A percentile compares a stretch with the other conserved stretches of the same genome.
phyloP scores from a whole-genome alignment of 176 grass and related monocot species.

The Ensete ventricosum region DNA sequence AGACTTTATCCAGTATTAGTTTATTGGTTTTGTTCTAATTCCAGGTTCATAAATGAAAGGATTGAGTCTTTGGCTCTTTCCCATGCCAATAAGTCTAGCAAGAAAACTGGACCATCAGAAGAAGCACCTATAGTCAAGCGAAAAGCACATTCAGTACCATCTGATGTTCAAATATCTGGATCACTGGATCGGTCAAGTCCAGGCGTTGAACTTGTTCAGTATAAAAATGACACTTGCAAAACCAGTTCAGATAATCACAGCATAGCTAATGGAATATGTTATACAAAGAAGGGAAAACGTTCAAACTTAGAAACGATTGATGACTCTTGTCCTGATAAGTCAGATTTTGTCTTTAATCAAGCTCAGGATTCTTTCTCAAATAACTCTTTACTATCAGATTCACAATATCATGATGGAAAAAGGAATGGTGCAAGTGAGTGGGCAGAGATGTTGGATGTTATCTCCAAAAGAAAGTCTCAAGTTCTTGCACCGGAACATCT shows the following conservation, averaged over 20 bases:
- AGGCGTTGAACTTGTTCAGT: constrained; percentile 86
- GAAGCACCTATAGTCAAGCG: constrained; percentile 33
- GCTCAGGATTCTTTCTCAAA: neutral
- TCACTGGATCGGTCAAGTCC: constrained; percentile 56
- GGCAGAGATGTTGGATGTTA: constrained; percentile 42
- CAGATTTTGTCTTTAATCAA: constrained; percentile 20
- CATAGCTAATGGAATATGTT: constrained; percentile 8
- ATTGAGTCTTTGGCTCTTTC: constrained; percentile 77
- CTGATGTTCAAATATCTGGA: constrained; percentile 63
- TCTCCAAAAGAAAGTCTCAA: constrained; percentile 41
- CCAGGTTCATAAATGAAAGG: constrained; percentile 99
- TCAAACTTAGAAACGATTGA: constrained; percentile 20
- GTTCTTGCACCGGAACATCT: constrained; percentile 79
- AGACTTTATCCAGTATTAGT: constrained; percentile 12
- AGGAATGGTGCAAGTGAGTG: constrained; percentile 23
- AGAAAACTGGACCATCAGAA: constrained; percentile 38
- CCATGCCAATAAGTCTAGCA: constrained; percentile 44
- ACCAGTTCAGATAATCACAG: constrained; percentile 19
- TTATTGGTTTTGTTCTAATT: constrained; percentile 24
- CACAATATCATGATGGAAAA: constrained; percentile 29
- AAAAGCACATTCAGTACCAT: constrained; percentile 50
- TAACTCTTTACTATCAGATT: constrained; percentile 25
- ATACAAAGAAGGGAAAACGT: constrained; percentile 6
- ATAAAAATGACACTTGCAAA: constrained; percentile 45
- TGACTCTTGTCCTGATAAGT: constrained; percentile 29